Evolutionary conservation across 306 rosid genomes (phyloP).

Genomic region (Albizia julibrissin): DNA sequence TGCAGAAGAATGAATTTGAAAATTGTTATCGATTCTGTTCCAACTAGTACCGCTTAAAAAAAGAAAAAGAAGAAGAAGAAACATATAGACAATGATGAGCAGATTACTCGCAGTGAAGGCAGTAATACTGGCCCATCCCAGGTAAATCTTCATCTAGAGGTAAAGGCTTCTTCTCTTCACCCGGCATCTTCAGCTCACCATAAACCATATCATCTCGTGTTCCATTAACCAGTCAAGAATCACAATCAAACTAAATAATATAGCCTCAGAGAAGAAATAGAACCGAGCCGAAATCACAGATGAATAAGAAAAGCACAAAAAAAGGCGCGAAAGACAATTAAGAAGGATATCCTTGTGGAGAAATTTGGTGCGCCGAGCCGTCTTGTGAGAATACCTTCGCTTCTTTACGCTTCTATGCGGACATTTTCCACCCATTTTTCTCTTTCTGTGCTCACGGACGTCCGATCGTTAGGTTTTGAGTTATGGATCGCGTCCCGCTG

Average conservation of each 20-base stretch:
- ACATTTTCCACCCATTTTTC: conserved; percentile 91
- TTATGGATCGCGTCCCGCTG: neutral
- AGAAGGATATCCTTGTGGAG: conserved; percentile 74
- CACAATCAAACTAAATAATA: neutral
- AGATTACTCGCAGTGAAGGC: conserved; percentile 81
- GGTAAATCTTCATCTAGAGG: conserved; percentile 89
- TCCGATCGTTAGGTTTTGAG: conserved; percentile 14
- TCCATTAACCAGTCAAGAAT: conserved; percentile 51
- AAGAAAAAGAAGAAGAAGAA: neutral
- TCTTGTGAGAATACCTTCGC: conserved; percentile 83
- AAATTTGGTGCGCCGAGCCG: conserved; percentile 77
- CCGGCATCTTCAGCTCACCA: conserved; percentile 54
- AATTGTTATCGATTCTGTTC: neutral
- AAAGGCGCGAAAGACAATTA: neutral
- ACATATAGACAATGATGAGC: neutral
- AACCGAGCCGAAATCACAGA: neutral
- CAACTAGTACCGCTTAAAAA: neutral
- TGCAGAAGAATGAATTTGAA: conserved; percentile 28
- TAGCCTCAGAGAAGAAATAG: neutral
- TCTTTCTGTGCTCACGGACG: neutral
- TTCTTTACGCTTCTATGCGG: conserved; percentile 88
- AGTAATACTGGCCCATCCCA: conserved; percentile 88
- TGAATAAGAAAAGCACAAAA: neutral
- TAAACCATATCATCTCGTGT: conserved; percentile 87
- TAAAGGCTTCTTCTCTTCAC: conserved; percentile 45